Base-by-base conservation (phyloP, 2,329 filamentous ascomycete species). In the Scytalidium sp. region DNA sequence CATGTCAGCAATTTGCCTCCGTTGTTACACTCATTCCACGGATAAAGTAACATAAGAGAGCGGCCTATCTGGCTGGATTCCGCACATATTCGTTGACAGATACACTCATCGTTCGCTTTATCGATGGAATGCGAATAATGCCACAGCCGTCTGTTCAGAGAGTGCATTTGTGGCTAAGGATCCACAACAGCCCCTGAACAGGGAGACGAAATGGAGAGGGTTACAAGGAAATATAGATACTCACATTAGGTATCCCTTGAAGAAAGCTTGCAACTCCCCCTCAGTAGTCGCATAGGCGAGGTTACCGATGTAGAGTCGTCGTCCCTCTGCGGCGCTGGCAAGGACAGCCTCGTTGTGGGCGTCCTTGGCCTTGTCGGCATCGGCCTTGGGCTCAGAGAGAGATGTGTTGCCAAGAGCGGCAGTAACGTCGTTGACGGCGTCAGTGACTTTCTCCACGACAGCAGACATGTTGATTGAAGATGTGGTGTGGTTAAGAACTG, bases 191-290 rank as follows among this genome's bases (percentile, higher is more conserved):
- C 11, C 22, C 43, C 15, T 11, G 23, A 29, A 23, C n/a, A 25
- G 11, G 17, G 21, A 27, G 8, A 19, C 21, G 23, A 19, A 20
- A 13, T 11, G 6, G 15, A 8, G 20, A 22, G 15, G 19, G 15
- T 17, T 46, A 49, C n/a, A 27, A 36, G 47, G n/a, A n/a, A 47
- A 20, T 3, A 15, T 15, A 13, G 9, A 11, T 20, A 89, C 93
- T 83, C 84, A 99, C 94, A 99, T 90, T 81, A 94, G 88, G 83
- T 96, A 97, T 76, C 87, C 89, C 83, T 94, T 93, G 88, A 99
- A 99, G 84, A 99, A 99, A 67, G 94, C 89, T 83, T 95, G 96
- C 84, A 99, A 90, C 87, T 97, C 91, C 87, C 89, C 94, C 89
- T 97, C 94, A 75, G 91, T 96, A 86, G 94, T 97, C 87, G 93